phyloP scores from a whole-genome alignment of 805 yeast species.

The Candida incommunis region DNA sequence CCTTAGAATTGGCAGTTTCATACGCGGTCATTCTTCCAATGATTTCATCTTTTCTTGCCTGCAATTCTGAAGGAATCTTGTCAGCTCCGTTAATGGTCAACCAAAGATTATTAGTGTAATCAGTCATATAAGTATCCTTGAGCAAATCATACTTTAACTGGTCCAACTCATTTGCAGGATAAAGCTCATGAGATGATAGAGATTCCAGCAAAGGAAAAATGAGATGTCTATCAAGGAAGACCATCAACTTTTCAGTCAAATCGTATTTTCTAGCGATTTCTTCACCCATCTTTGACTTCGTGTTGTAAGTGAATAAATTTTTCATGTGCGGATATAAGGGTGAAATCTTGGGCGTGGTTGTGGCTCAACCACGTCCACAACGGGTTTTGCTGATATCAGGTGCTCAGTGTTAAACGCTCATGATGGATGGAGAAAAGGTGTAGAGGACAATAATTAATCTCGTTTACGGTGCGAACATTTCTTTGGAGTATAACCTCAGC shows the following conservation, averaged over 20 bases:
- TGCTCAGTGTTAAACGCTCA: too few relatives aligned
- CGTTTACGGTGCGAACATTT: too few relatives aligned
- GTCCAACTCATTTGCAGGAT: constrained; percentile 31
- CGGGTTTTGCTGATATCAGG: too few relatives aligned
- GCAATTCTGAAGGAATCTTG: constrained; percentile 29
- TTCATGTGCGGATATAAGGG: too few relatives aligned
- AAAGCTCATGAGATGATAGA: constrained; percentile 27
- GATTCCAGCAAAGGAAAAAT: constrained; percentile 38
- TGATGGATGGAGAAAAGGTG: too few relatives aligned
- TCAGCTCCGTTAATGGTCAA: constrained; percentile 25
- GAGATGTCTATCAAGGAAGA: constrained; percentile 50
- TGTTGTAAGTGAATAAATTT: not conserved
- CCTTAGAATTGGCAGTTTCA: constrained; percentile 30
- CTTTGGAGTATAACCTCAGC: too few relatives aligned
- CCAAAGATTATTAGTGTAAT: constrained; percentile 34
- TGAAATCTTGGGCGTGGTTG: too few relatives aligned
- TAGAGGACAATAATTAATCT: too few relatives aligned
- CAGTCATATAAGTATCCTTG: constrained; percentile 43
- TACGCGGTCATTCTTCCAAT: constrained; percentile 24
- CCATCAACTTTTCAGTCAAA: constrained; percentile 37
- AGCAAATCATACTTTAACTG: constrained; percentile 37
- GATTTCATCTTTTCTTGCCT: constrained; percentile 20
- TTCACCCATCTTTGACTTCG: not conserved
- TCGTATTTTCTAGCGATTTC: constrained; percentile 25
- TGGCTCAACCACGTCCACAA: too few relatives aligned